phyloP scores from a whole-genome alignment of 495 filamentous ascomycete species.

The Pseudomonodictys pantanalensis region DNA sequence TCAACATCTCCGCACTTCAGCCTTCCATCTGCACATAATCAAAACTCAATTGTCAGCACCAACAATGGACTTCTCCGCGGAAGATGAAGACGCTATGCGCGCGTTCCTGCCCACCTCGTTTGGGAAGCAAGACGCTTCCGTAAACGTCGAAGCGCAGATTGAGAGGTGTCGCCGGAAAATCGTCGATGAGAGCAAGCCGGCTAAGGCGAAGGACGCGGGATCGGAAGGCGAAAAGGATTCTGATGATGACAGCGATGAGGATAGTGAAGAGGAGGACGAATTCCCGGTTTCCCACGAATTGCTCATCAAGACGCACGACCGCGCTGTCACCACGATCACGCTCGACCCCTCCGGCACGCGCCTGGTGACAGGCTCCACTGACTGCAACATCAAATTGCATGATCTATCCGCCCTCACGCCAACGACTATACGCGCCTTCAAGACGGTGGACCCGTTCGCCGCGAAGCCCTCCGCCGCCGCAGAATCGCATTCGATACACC shows the following conservation, averaged over 20 bases:
- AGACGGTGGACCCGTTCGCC: constrained; percentile 80
- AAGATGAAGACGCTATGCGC: constrained; percentile 73
- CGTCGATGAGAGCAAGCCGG: constrained; percentile 28
- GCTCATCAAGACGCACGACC: constrained; percentile 85
- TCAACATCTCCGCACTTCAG: no score
- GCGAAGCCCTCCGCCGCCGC: constrained; percentile 67
- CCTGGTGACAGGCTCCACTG: constrained; percentile 81
- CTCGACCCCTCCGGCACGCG: constrained; percentile 82
- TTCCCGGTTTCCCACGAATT: constrained; percentile 94
- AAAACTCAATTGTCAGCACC: constrained; percentile 10
- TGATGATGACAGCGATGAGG: constrained; percentile 53
- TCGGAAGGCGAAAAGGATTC: constrained; percentile 20
- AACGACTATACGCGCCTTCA: constrained; percentile 89
- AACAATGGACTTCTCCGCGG: constrained; percentile 28
- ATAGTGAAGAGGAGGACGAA: constrained; percentile 73
- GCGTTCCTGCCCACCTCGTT: constrained; percentile 80
- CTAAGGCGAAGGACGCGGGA: neutral
- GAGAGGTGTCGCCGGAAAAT: constrained; percentile 66
- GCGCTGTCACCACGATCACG: constrained; percentile 76
- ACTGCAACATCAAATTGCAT: constrained; percentile 87
- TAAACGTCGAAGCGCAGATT: constrained; percentile 76
- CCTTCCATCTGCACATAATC: no score
- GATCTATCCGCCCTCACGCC: constrained; percentile 96
- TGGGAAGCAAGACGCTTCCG: constrained; percentile 71
- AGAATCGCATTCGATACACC: constrained; percentile 84